phyloP scores from a whole-genome alignment of 768 basidiomycete genomes.

The Rhizopogon roseolus region DNA sequence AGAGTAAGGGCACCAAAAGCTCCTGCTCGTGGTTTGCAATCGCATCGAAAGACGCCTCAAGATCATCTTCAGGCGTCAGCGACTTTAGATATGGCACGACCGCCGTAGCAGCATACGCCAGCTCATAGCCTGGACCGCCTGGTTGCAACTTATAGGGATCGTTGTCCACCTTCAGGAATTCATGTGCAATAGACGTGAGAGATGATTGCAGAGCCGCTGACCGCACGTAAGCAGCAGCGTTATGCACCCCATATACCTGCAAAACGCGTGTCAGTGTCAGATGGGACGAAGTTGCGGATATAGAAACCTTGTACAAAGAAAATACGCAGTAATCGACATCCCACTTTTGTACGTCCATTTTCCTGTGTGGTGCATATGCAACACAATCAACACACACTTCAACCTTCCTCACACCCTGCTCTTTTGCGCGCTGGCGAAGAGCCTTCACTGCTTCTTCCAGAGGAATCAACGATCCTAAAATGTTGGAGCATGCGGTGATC shows the following conservation, averaged over 20 bases:
- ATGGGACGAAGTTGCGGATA: neutral
- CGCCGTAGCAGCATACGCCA: constrained; percentile 54
- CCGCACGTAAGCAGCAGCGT: constrained; percentile 62
- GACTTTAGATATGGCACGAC: constrained; percentile 61
- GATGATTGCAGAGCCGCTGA: constrained; percentile 42
- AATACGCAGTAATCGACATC: constrained; percentile 72
- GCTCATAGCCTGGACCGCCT: constrained; percentile 74
- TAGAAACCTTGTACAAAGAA: constrained; percentile 67
- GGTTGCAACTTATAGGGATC: constrained; percentile 62
- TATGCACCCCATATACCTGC: constrained; percentile 74
- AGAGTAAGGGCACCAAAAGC: constrained; percentile 49
- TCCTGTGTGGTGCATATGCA: constrained; percentile 71
- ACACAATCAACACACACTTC: constrained; percentile 76
- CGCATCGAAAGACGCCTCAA: constrained; percentile 49
- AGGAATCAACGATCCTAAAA: constrained; percentile 63
- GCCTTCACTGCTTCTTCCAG: constrained; percentile 53
- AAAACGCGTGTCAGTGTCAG: neutral
- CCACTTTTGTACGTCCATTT: constrained; percentile 71
- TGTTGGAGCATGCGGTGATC: constrained; percentile 71
- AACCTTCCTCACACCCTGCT: constrained; percentile 51
- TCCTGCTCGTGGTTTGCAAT: constrained; percentile 60
- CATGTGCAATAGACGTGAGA: constrained; percentile 58
- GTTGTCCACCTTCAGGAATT: constrained; percentile 52
- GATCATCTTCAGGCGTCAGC: constrained; percentile 43
- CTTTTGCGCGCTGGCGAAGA: constrained; percentile 44